Evolutionary conservation across 768 basidiomycete genomes (phyloP), one percentile per base, ranked within the genome.

Genomic region (Mycena chlorophos): DNA sequence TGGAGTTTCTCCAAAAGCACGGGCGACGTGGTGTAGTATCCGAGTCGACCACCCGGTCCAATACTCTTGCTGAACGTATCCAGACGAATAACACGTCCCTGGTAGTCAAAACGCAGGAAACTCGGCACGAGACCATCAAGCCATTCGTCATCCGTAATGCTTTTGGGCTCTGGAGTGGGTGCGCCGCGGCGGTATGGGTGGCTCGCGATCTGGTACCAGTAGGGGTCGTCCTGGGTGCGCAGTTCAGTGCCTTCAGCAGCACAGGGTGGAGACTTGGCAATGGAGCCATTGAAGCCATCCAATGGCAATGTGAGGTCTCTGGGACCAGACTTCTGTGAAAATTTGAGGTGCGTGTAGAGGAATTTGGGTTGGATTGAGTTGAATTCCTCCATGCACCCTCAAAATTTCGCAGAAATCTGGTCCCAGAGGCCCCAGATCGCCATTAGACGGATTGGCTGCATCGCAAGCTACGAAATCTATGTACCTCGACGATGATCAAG

Each of bases 221-320:
- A 85, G 1, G 85, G 84, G 66, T 85, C 85, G 56, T 86, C 85
- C 71, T n/a, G 86, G 81, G 49, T 78, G 73, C 51, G 84, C 83
- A 61, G 82, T 77, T 25, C 67, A 59, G 86, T 77, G 80, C 16
- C 12, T 12, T 34, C 2, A 3, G 31, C 28, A n/a, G 22, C 5
- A 22, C 19, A n/a, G 2, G 29, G 29, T 14, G 14, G 37, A 27
- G 29, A 13, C 17, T 23, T 4, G 28, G 30, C 48, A 20, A 39
- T n/a, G n/a, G n/a, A n/a, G n/a, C n/a, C n/a, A n/a, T n/a, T n/a
- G n/a, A n/a, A n/a, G n/a, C n/a, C n/a, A n/a, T n/a, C n/a, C n/a
- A n/a, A n/a, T n/a, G n/a, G n/a, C n/a, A n/a, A n/a, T n/a, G n/a
- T n/a, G n/a, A n/a, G n/a, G n/a, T n/a, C n/a, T n/a, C n/a, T n/a